phyloP scores from a whole-genome alignment of 805 yeast genomes.

The Spathaspora hagerdaliae region DNA sequence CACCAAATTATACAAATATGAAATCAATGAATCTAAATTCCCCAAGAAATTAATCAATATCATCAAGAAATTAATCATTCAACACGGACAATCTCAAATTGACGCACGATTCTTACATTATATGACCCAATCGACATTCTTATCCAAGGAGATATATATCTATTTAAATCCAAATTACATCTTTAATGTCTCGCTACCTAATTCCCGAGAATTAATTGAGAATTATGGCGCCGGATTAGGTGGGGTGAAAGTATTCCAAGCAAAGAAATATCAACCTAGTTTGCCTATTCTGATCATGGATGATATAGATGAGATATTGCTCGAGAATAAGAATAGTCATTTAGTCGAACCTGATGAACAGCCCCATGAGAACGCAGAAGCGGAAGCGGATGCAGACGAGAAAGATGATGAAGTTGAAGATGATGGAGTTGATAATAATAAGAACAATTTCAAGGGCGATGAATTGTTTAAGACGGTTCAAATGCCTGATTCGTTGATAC shows the following conservation, averaged over 20 bases:
- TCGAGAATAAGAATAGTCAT: constrained; percentile 23
- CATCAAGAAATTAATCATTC: constrained; percentile 27
- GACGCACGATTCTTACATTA: constrained; percentile 24
- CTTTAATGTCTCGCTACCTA: constrained; percentile 64
- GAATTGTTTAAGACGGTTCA: constrained; percentile 47
- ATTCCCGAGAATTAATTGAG: constrained; percentile 64
- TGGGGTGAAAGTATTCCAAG: constrained; percentile 50
- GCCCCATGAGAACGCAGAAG: constrained; percentile 20
- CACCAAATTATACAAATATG: constrained; percentile 76
- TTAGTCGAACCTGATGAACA: constrained; percentile 25
- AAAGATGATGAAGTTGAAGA: constrained; percentile 14
- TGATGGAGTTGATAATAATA: constrained; percentile 1
- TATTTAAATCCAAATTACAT: constrained; percentile 51
- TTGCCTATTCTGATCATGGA: constrained; percentile 69
- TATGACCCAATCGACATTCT: constrained; percentile 37
- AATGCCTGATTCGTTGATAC: constrained; percentile 48
- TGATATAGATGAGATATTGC: constrained; percentile 58
- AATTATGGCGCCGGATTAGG: constrained; percentile 76
- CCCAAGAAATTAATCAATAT: constrained; percentile 33
- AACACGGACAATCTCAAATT: constrained; percentile 37
- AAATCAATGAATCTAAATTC: constrained; percentile 71
- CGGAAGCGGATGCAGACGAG: constrained; percentile 20
- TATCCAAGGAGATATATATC: constrained; percentile 38
- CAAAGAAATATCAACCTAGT: constrained; percentile 63
- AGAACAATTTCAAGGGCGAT: constrained; percentile 35